Evolutionary conservation across 2,329 filamentous ascomycete genomes (phyloP), one percentile per base, ranked within the genome.

Genomic region (Aspergillus ochraceus): DNA sequence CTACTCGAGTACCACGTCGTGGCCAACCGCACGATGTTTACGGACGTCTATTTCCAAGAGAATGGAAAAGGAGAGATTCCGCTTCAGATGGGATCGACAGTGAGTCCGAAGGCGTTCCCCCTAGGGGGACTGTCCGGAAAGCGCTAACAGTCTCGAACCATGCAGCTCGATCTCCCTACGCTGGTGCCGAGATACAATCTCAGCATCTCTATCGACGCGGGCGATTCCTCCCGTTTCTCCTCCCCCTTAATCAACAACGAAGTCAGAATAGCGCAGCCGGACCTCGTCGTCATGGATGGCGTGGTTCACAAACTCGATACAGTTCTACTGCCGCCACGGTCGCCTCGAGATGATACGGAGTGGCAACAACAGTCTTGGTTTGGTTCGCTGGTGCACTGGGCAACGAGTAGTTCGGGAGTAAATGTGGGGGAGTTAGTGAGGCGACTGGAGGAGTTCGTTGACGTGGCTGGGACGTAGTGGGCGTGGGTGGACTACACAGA

Each of bases 1-100:
- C 36, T 59, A 2, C 52, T 59, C 14, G 30, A 59, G 32, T 59
- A 54, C 26, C 57, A 59, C 30, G 36, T 59, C 17, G 57, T 59
- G 14, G 51, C 57, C 24, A 49, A 51, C n/a, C 51, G 57, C n/a
- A 59, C 57, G 4, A 36, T 54, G n/a, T 47, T 20, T 22, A 20
- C 45, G n/a, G 45, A 47, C 19, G n/a, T 47, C 11, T 39, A 39
- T 39, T 39, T 39, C 14, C 36, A 39, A 39, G 36, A 39, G 36
- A 39, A 5, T 39, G 36, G 36, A 4, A 12, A 17, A 14, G 36
- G 36, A 39, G 36, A 39, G 36, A 4, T 39, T 14, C 14, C 36
- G 36, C 36, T 39, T 14, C 36, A 17, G 12, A 39, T 14, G 14
- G 36, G 36, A 39, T 39, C 36, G 1, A n/a, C 36, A 6, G 36